phyloP scores from a whole-genome alignment of 257 asterid species.

The Plantago elongata region DNA sequence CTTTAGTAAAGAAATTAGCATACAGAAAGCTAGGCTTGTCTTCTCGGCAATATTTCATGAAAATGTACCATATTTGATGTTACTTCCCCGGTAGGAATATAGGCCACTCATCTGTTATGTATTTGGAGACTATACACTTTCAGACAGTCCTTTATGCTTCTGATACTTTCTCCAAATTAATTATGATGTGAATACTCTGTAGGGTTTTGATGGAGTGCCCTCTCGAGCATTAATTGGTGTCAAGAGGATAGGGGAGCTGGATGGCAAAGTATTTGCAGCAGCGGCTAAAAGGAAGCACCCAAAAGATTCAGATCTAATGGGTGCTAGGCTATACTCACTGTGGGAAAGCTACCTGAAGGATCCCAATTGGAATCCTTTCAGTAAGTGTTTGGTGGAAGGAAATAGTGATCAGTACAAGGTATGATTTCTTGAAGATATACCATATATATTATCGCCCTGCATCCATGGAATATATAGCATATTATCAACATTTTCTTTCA shows the following conservation, averaged over 20 bases:
- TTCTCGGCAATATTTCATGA: too few species aligned
- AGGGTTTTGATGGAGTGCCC: conserved; percentile 37
- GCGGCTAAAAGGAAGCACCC: conserved; percentile 51
- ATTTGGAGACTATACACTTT: too few species aligned
- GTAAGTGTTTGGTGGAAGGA: not conserved
- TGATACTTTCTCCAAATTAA: not conserved
- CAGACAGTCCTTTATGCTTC: not conserved
- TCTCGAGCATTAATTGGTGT: conserved; percentile 43
- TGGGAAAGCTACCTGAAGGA: conserved; percentile 68
- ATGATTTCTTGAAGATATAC: not conserved
- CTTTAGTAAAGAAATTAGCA: too few species aligned
- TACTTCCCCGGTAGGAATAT: too few species aligned
- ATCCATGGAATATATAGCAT: too few species aligned
- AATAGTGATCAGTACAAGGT: not conserved
- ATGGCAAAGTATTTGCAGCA: conserved; percentile 43
- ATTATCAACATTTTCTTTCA: too few species aligned
- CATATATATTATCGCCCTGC: too few species aligned
- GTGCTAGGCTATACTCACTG: conserved; percentile 43
- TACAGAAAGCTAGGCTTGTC: too few species aligned
- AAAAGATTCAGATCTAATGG: conserved; percentile 37
- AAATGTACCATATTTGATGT: too few species aligned
- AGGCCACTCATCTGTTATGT: too few species aligned
- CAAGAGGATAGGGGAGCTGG: conserved; percentile 70
- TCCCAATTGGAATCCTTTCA: conserved; percentile 73
- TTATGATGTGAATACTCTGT: not conserved